Conservation (phyloP, 371 early-diverging fungal genomes). For the Furculomyces boomerangus region DNA sequence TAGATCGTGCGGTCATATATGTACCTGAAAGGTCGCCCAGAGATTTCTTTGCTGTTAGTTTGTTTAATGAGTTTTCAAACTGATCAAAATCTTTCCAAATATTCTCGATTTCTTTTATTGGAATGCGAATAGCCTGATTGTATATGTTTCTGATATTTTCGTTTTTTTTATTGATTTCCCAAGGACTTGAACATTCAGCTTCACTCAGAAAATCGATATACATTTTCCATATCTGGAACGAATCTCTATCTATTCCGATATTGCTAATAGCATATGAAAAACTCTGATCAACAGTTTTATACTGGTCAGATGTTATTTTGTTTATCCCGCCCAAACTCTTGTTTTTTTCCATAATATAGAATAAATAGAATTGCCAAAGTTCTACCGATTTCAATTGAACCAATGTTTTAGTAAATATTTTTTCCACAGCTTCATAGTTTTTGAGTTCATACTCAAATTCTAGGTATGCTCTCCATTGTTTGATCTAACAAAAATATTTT, state of each 20-base stretch:
- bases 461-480: constrained; percentile 62
- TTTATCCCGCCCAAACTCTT: constrained; percentile 26
- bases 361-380: constrained; percentile 74
- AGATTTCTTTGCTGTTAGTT: constrained; percentile 72
- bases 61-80: constrained; percentile 76
- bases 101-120: constrained; percentile 64
- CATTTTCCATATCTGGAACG: constrained; percentile 77
- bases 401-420: constrained; percentile 70
- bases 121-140: constrained; percentile 70
- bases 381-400: constrained; percentile 64
- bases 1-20: constrained; percentile 86
- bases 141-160: constrained; percentile 59
- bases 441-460: constrained; percentile 66
- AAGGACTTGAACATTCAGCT: constrained; percentile 54
- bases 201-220: constrained; percentile 67
- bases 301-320: constrained; percentile 40
- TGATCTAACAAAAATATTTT: background rate
- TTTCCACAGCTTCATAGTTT: constrained; percentile 55
- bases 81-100: constrained; percentile 92
- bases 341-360: constrained; percentile 68
- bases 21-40: constrained; percentile 61
- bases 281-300: constrained; percentile 54
- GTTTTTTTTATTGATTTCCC: constrained; percentile 84
- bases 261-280: constrained; percentile 75
- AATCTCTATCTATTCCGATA: constrained; percentile 77